These are phyloP conservation scores for Polytrichum formosum DNA, from an alignment of 225 moss, liverwort and hornwort genomes.

Conservation along the genomic window DNA sequence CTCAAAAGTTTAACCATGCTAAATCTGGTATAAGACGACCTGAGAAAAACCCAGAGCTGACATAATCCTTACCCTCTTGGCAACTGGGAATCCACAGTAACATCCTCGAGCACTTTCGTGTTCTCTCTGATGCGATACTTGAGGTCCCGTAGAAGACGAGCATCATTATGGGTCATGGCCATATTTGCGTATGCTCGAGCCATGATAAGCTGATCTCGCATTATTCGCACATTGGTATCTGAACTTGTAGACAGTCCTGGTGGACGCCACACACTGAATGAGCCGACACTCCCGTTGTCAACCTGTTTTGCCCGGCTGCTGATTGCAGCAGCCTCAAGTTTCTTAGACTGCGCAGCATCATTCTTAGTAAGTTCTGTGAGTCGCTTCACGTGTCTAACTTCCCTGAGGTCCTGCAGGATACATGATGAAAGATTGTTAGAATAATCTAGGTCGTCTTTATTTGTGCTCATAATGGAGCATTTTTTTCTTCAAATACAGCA, in stretches of 20 bases:
- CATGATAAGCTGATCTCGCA: slow-evolving; percentile 49
- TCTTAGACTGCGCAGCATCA: slow-evolving; percentile 43
- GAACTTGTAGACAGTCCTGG: slow-evolving; percentile 41
- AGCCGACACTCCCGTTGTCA: slow-evolving; percentile 29
- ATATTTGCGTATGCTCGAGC: slow-evolving; percentile 32
- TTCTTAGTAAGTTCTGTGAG: slow-evolving; percentile 52
- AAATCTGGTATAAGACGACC: neutral
- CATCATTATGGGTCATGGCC: slow-evolving; percentile 21
- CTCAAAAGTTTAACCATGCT: neutral
- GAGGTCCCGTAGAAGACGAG: slow-evolving; percentile 30
- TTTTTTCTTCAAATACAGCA: too few species aligned
- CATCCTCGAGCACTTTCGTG: slow-evolving; percentile 37
- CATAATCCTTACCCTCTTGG: slow-evolving; percentile 30
- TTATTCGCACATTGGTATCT: slow-evolving; percentile 34
- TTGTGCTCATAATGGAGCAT: too few species aligned
- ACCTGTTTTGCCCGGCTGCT: slow-evolving; percentile 38
- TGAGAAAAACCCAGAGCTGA: too few species aligned
- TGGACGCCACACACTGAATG: slow-evolving; percentile 54
- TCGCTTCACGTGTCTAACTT: slow-evolving; percentile 60
- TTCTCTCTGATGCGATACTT: slow-evolving; percentile 40
- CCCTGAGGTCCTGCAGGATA: slow-evolving; percentile 46
- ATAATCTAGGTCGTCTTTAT: too few species aligned
- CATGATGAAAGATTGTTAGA: too few species aligned
- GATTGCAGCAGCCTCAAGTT: slow-evolving; percentile 44
- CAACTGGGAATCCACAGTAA: slow-evolving; percentile 32